Evolutionary conservation across 2,329 filamentous ascomycete genomes (phyloP), one percentile per base, ranked within the genome.

Genomic region (Tolypocladium tropicale): DNA sequence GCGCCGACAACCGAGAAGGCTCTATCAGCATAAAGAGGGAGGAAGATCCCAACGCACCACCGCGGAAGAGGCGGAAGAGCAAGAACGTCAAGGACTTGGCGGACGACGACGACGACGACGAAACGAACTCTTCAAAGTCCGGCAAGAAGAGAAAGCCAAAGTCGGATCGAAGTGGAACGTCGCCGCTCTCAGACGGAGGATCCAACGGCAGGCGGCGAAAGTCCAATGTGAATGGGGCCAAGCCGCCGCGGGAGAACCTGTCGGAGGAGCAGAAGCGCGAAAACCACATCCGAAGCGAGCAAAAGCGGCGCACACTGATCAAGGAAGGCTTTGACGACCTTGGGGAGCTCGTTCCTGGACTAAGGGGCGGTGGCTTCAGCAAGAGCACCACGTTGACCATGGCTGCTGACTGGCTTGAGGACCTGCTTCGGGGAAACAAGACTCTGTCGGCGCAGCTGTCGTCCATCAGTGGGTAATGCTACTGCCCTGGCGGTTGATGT

Each of bases 281-380:
- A 64, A 95, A 96, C 62, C 90, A 95, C 66, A 94, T 95, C 61
- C 79, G 85, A 54, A 94, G 90, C 54, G 90, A 95, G 67, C 89
- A 95, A 72, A 95, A 94, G 70, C 81, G 91, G 36, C 80, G 90
- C 52, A 90, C 89, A 30, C 76, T 91, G 51, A 93, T 93, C 64
- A 88, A 90, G 66, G 81, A 88, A 61, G 89, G 89, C 0, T 95
- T 93, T 63, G 87, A 91, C 48, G 88, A 93, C 57, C 73, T 95
- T n/a, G 83, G 82, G 60, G 78, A 83, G 32, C 76, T 95, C 25
- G 88, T 95, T 0, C 90, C 91, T 0, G 86, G 84, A 18, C 76
- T 95, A 12, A 81, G 80, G 55, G 84, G 82, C 30, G 87, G 88
- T 10, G 87, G 88, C 1, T 85, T 91, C 62, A 94, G 89, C 73